Percentiles rank a stretch among this genome's conserved stretches.
phyloP scores from a whole-genome alignment of 2,329 filamentous ascomycete species.

The Cladobotryum protrusum region DNA sequence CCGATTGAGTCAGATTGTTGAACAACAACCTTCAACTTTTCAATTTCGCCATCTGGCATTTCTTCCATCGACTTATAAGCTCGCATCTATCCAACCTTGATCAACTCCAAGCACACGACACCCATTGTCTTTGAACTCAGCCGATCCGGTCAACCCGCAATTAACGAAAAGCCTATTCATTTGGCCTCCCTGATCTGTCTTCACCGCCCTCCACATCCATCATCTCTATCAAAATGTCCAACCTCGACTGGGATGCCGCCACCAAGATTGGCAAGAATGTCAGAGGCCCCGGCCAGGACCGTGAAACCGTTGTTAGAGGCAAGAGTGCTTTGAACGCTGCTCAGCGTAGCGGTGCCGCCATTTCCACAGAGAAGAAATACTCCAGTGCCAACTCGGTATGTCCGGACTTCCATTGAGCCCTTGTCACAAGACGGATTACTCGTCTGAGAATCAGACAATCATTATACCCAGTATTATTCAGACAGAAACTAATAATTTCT shows the following conservation, averaged over 20 bases:
- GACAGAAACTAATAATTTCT: constrained; percentile 14
- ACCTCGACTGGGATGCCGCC: constrained; percentile 67
- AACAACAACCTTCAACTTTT: neutral
- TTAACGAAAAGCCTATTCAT: too few species aligned
- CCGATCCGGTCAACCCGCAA: too few species aligned
- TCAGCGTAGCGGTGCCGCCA: constrained; percentile 66
- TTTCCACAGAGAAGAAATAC: constrained; percentile 90
- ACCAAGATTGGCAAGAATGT: constrained; percentile 93
- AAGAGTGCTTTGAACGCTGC: constrained; percentile 83
- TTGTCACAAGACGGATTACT: neutral
- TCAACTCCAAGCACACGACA: too few species aligned
- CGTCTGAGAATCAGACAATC: neutral
- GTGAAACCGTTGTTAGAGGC: constrained; percentile 85
- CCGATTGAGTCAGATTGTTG: constrained; percentile 32
- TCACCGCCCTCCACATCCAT: constrained; percentile 10
- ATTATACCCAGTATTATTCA: neutral
- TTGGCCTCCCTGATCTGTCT: too few species aligned
- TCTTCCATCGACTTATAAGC: too few species aligned
- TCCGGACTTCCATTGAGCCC: neutral
- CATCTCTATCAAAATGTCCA: constrained; percentile 50
- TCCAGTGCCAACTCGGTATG: constrained; percentile 61
- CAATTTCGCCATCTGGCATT: neutral
- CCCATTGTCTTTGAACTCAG: too few species aligned
- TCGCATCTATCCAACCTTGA: too few species aligned
- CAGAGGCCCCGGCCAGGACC: constrained; percentile 60